Evolutionary conservation across 352 stramenopile species (phyloP).

Genomic region (Peronospora destructor): DNA sequence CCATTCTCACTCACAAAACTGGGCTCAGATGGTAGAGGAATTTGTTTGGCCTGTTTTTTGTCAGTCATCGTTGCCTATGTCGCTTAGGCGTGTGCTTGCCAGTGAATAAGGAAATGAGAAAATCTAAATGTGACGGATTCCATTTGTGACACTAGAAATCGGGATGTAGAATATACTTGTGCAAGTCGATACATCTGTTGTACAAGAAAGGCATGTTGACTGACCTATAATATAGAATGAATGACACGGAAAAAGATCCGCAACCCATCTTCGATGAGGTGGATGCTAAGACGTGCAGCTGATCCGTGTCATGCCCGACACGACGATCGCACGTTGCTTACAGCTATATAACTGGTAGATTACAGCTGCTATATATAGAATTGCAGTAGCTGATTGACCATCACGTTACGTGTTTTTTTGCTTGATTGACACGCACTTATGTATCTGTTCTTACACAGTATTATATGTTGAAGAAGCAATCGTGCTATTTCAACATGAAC

Average conservation of each 20-base stretch:
- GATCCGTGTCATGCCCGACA: slow-evolving; percentile 1
- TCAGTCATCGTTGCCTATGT: slow-evolving; percentile 18
- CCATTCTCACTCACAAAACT: slow-evolving; percentile 20
- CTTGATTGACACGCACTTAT: not conserved
- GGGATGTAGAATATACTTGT: slow-evolving; percentile 6
- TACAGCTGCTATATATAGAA: not conserved
- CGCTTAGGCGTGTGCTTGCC: slow-evolving; percentile 4
- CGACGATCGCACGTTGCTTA: not conserved
- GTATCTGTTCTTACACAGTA: not conserved
- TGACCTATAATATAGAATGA: slow-evolving; percentile 3
- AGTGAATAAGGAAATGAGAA: slow-evolving; percentile 14
- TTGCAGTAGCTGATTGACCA: not conserved
- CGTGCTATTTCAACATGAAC: not conserved
- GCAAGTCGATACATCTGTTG: not conserved
- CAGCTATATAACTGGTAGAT: not conserved
- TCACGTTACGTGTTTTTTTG: not conserved
- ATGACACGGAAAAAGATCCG: slow-evolving; percentile 11
- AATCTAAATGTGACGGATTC: slow-evolving; percentile 6
- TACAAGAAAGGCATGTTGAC: not conserved
- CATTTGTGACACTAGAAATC: slow-evolving; percentile 13
- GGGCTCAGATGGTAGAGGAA: slow-evolving; percentile 20
- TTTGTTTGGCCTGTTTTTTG: slow-evolving; percentile 21
- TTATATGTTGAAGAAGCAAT: not conserved
- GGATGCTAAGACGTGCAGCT: slow-evolving; percentile 6
- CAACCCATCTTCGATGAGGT: slow-evolving; percentile 15